phyloP scores from a whole-genome alignment of 805 yeast genomes.

The Barnettozyma botsteinii region DNA sequence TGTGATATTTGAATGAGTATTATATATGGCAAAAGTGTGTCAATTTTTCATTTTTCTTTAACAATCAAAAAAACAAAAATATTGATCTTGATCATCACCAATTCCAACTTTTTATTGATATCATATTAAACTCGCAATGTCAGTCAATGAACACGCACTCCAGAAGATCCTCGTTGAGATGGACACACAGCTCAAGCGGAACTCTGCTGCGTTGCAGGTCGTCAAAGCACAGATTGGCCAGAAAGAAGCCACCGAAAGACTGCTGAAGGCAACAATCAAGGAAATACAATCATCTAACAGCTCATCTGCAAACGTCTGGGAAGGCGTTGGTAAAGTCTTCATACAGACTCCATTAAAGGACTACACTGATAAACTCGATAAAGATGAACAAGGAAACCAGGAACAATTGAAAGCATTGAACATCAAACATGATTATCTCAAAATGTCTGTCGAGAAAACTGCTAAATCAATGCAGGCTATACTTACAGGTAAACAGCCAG shows the following conservation, averaged over 20 bases:
- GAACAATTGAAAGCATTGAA: conserved; percentile 56
- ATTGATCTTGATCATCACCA: too few relatives aligned
- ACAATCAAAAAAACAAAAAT: too few relatives aligned
- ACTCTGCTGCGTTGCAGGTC: conserved; percentile 53
- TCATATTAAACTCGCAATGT: too few relatives aligned
- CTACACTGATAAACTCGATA: conserved; percentile 43
- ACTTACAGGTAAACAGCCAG: conserved; percentile 17
- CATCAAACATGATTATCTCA: conserved; percentile 67
- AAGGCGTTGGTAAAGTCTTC: conserved; percentile 79
- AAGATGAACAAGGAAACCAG: conserved; percentile 46
- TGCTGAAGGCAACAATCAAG: conserved; percentile 4
- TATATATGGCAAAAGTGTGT: neutral
- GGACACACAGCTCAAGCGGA: conserved; percentile 55
- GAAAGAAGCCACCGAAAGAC: conserved; percentile 8
- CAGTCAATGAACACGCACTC: conserved; percentile 40
- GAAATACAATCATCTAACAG: conserved; percentile 5
- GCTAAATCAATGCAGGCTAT: conserved; percentile 51
- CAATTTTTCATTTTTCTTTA: neutral
- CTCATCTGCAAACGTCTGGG: conserved; percentile 56
- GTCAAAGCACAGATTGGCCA: conserved; percentile 39
- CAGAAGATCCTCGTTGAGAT: conserved; percentile 53
- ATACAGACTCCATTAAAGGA: conserved; percentile 37
- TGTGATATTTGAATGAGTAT: too few relatives aligned
- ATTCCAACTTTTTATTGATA: too few relatives aligned
- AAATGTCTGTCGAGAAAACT: conserved; percentile 73